Evolutionary conservation across 352 stramenopile species (phyloP), one percentile per base, ranked within the genome.

Genomic region (Phytophthora macrochlamydospora): DNA sequence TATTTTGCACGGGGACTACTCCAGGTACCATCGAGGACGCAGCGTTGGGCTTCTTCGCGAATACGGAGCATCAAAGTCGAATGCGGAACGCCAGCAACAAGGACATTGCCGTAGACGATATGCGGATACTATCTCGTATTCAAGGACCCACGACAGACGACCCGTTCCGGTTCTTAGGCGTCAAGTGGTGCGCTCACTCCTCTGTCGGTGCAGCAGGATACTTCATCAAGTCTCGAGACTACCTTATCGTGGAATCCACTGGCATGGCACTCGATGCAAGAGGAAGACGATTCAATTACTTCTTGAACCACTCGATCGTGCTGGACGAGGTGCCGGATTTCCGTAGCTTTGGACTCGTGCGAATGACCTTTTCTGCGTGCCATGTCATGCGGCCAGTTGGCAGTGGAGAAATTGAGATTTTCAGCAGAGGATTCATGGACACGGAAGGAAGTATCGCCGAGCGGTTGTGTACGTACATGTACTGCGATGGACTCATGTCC

Each of bases 171-270:
- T 86, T 76, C 38, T 46, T 86, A 6, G 75, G 71, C 14, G 56
- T 88, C 54, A 88, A 88, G 44, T 84, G 79, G 79, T 69, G 81
- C 43, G 73, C n/a, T 38, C 69, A 32, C 50, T 78, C 8, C 75
- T 69, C 66, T 49, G n/a, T 49, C 28, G 12, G 45, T 67, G n/a
- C 48, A 73, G 38, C 73, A 43, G 33, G 59, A 31, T n/a, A 69
- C 42, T 69, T 85, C 49, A 61, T 87, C 30, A 65, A 76, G 9
- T 67, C 58, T 8, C 63, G 78, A 11, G 75, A 86, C 44, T 79
- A 78, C 48, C 65, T 83, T 28, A 67, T 82, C 31, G 48, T 73
- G 18, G 71, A 79, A 46, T 60, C 56, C 28, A 73, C 67, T 2
- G 71, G 71, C 55, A 60, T 71, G 56, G 48, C 58, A 44, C 44